Evolutionary conservation across 768 basidiomycete genomes (phyloP), one percentile per base, ranked within the genome.

Genomic region (Rhizopogon vesiculosus): DNA sequence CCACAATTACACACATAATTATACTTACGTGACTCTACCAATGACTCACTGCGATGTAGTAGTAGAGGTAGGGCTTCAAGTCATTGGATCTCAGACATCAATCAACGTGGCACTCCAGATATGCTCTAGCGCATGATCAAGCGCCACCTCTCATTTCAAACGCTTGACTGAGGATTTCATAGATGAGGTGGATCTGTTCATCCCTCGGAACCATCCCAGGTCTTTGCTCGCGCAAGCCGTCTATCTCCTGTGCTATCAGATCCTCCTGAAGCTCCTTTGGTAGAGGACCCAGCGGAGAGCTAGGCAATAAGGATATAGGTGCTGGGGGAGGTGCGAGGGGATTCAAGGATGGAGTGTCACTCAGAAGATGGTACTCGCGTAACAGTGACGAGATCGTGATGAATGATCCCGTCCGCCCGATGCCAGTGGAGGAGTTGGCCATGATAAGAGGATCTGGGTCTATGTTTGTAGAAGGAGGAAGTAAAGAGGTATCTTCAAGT

Each of bases 341-440:
- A 19, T 77, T 59, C 8, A 63, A 44, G 51, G 55, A 31, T 10
- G 55, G 51, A 46, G 60, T 4, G 29, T 73, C 63, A n/a, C 69
- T 69, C 22, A 81, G 74, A 54, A 85, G 73, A 29, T 74, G 77
- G 58, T 82, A 69, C 33, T 75, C 68, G 29, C 91, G 87, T n/a
- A 93, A 76, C 39, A 94, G 74, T 12, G 91, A 93, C 8, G 83
- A 83, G 41, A 93, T 65, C 0, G 89, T 84, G 64, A 95, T 89
- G 71, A 92, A 93, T 6, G 91, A 81, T 16, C 93, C 93, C 5
- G 93, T 93, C 38, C 93, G 80, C 3, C 93, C 93, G 56, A 94
- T 78, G 4, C 93, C 93, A 1, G 93, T 93, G 28, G 91, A 93
- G 65, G 93, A 95, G 58, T 89, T 83, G 31, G 90, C 79, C 62